phyloP scores from a whole-genome alignment of 805 yeast species.

The Priceomyces medius region DNA sequence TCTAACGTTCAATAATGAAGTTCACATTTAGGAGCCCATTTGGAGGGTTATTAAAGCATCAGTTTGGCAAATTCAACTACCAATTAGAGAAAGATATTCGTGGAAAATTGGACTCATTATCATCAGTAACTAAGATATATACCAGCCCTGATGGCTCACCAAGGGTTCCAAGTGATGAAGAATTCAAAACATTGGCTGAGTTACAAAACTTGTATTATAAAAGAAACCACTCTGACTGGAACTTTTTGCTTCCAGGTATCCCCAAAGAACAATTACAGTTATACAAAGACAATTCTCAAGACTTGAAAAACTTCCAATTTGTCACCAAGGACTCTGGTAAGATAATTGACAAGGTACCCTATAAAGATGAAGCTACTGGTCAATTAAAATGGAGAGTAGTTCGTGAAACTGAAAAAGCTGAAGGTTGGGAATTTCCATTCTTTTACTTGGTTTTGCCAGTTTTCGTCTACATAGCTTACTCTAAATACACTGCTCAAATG shows the following conservation, averaged over 20 bases:
- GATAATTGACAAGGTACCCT: slow-evolving; percentile 81
- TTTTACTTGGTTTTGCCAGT: slow-evolving; percentile 75
- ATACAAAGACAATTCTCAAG: slow-evolving; percentile 60
- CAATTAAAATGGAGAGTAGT: slow-evolving; percentile 78
- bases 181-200: slow-evolving; percentile 70
- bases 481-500: slow-evolving; percentile 46
- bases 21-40: slow-evolving; percentile 43
- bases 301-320: slow-evolving; percentile 55
- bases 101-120: slow-evolving; percentile 57
- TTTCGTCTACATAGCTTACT: slow-evolving; percentile 53
- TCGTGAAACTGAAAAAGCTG: slow-evolving; percentile 67
- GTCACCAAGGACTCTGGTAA: slow-evolving; percentile 51
- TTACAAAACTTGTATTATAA: slow-evolving; percentile 59
- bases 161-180: slow-evolving; percentile 66
- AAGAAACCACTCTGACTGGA: slow-evolving; percentile 55
- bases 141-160: slow-evolving; percentile 75
- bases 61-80: slow-evolving; percentile 42
- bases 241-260: slow-evolving; percentile 46
- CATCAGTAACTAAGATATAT: slow-evolving; percentile 64
- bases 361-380: slow-evolving; percentile 75
- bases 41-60: slow-evolving; percentile 36
- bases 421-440: slow-evolving; percentile 82
- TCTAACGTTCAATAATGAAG: slow-evolving; percentile 26
- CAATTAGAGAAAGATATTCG: slow-evolving; percentile 63
- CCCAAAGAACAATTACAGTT: slow-evolving; percentile 54